Evolutionary conservation across 164 flowering plant genomes (phyloP).

Genomic region (Liquidambar formosana): DNA sequence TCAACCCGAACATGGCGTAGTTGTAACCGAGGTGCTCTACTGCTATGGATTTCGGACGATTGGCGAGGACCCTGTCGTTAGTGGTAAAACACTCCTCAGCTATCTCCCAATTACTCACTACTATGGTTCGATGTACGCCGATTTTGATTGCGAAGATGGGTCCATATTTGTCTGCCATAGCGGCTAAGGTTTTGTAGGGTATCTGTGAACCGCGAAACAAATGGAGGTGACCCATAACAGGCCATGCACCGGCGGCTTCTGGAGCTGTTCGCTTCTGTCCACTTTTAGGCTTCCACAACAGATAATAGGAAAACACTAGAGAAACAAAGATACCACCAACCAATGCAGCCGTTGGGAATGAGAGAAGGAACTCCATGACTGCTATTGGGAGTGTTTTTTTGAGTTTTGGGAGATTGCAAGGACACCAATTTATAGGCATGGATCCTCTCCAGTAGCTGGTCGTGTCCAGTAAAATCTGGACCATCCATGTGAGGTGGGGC

Average conservation of each 20-base stretch:
- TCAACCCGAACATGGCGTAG: slow-evolving; percentile 33
- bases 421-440: too few relatives aligned
- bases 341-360: too few relatives aligned
- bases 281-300: too few relatives aligned
- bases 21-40: slow-evolving; percentile 25
- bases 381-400: too few relatives aligned
- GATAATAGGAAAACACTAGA: too few relatives aligned
- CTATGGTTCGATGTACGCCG: not conserved
- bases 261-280: not conserved
- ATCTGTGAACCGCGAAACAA: not conserved
- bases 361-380: too few relatives aligned
- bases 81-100: slow-evolving; percentile 11
- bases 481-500: too few relatives aligned
- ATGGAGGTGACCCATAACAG: slow-evolving; percentile 20
- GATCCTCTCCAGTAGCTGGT: too few relatives aligned
- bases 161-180: slow-evolving; percentile 21
- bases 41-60: slow-evolving; percentile 22
- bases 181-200: not conserved
- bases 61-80: not conserved
- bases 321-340: too few relatives aligned
- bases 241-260: slow-evolving; percentile 15
- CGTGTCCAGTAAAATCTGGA: too few relatives aligned
- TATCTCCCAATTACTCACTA: slow-evolving; percentile 17
- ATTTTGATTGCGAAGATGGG: slow-evolving; percentile 3
- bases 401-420: too few relatives aligned